A percentile compares a stretch with the other conserved stretches of the same genome.
Evolutionary conservation across 768 basidiomycete species (phyloP).

Genomic region (Lentinula raphanica): DNA sequence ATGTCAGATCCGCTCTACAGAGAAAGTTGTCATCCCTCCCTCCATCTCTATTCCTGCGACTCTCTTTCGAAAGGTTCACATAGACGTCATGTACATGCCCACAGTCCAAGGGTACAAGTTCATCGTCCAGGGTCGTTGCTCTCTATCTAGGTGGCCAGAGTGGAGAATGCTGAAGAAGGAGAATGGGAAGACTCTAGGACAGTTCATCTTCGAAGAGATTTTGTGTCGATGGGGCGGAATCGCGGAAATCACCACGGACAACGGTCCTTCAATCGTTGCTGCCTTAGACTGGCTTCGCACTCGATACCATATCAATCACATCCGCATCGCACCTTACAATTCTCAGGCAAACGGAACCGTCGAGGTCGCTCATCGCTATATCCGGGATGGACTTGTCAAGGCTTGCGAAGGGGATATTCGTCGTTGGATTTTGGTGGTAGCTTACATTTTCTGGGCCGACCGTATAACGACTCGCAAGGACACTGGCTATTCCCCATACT

Average conservation of each 20-base stretch:
- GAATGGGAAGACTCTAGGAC: too few species aligned
- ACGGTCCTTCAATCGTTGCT: constrained; percentile 25
- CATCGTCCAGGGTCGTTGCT: too few species aligned
- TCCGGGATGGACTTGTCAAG: constrained; percentile 25
- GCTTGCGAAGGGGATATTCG: constrained; percentile 20
- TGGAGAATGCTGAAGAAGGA: too few species aligned
- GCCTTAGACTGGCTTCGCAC: constrained; percentile 19
- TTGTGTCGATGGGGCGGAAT: constrained; percentile 27
- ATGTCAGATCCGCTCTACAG: too few species aligned
- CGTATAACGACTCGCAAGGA: constrained; percentile 19
- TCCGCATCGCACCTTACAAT: constrained; percentile 37
- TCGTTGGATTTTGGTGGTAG: constrained; percentile 25
- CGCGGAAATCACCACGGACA: constrained; percentile 34
- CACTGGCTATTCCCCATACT: constrained; percentile 28
- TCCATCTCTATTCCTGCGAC: too few species aligned
- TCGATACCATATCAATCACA: too few species aligned
- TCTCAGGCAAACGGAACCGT: constrained; percentile 32
- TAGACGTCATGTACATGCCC: too few species aligned
- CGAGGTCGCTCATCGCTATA: constrained; percentile 23
- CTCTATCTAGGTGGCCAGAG: too few species aligned
- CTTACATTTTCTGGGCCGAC: constrained; percentile 26
- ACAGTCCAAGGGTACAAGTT: too few species aligned
- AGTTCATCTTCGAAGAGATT: constrained; percentile 5
- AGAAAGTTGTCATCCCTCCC: too few species aligned
- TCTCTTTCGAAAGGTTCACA: too few species aligned